Base-by-base conservation (phyloP, 176 grass and related monocot species). In the Triticum monococcum region DNA sequence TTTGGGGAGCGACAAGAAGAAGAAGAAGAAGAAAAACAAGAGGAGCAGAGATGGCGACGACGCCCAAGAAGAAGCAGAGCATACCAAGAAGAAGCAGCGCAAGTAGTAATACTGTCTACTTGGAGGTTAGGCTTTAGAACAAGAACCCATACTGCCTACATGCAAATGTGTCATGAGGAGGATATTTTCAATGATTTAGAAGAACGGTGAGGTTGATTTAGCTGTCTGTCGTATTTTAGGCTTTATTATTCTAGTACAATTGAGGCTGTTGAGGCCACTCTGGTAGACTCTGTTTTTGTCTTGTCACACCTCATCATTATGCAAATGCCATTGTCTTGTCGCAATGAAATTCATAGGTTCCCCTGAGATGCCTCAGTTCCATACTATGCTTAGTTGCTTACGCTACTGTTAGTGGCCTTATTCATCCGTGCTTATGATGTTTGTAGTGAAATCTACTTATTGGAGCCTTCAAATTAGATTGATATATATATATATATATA, bases 41-140 rank as follows among this genome's bases (percentile, higher is more conserved):
- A 79, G 67, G 35, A 31, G 23, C 7, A 82, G 79, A 43, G 64
- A 2, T 11, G 84, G 72, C 2, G 50, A 0, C 52, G 46, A 50
- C 13, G 5, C 11, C 0, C 1, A 2, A 3, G 78, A 82, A 86
- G 72, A 50, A 46, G 71, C 35, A 9, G 78, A 78, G 28, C 50
- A 82, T 64, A 78, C 40, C 3, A 82, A 84, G 76, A 83, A 90
- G 79, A 91, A 91, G 81, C 81, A 59, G 41, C 77, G 85, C 68
- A 91, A 84, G 61, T 32, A 84, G 68, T 32, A n/a, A 35, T 75
- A 33, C 32, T 33, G 32, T 33, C 32, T 33, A 3, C 75, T 17
- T 9, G n/a, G 45, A 60, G 20, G 52, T n/a, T 83, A 48, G 41
- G 43, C 9, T 56, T 84, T 50, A 2, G 46, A 50, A 78, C 35